Conservation (phyloP, 345 rosid genomes). For the Eucalyptus grandis region DNA sequence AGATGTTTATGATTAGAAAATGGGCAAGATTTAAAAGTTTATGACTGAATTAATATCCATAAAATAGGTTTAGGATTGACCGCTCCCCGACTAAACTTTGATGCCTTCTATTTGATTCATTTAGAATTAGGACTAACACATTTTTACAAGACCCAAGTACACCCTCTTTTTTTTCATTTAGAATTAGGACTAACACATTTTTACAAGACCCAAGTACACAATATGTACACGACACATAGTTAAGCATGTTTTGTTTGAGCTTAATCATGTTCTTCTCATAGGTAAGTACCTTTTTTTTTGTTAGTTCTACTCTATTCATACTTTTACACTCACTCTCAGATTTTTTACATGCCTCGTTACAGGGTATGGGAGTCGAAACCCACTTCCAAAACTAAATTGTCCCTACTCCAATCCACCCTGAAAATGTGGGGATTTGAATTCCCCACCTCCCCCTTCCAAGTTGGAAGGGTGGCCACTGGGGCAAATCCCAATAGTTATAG, state of each 20-base stretch:
- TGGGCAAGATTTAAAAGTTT: background rate
- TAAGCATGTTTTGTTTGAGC: background rate
- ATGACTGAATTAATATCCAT: background rate
- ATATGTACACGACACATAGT: background rate
- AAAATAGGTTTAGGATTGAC: background rate
- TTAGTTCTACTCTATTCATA: rapidly evolving
- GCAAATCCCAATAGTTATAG: rapidly evolving
- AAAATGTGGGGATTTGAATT: rapidly evolving
- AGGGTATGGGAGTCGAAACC: rapidly evolving
- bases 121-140: background rate
- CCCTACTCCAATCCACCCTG: rapidly evolving
- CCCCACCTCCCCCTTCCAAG: too few species aligned
- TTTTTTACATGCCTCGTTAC: rapidly evolving
- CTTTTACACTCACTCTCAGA: too few species aligned
- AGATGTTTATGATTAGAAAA: background rate
- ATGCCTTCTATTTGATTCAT: background rate
- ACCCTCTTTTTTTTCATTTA: background rate
- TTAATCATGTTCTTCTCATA: background rate
- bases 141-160: background rate
- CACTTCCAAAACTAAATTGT: too few species aligned
- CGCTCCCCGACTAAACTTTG: background rate
- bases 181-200: background rate
- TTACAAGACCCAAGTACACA: background rate
- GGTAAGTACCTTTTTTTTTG: background rate
- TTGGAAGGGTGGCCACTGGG: rapidly evolving